phyloP scores from a whole-genome alignment of 2,329 filamentous ascomycete genomes.

The Nannizzia gypsea region DNA sequence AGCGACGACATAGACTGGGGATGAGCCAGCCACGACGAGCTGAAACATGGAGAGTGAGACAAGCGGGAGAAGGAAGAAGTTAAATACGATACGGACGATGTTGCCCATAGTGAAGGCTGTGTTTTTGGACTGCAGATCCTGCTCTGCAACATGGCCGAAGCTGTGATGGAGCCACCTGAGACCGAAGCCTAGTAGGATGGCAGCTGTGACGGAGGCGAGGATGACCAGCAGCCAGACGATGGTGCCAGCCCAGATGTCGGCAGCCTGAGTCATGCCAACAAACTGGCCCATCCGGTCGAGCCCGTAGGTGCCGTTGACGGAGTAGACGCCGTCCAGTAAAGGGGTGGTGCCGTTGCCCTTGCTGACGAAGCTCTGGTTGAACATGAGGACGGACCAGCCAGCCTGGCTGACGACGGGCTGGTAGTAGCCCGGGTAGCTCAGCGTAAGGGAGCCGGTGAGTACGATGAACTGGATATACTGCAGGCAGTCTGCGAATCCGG shows the following conservation, averaged over 20 bases:
- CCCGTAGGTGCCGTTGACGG: constrained; percentile 64
- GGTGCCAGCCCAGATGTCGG: constrained; percentile 90
- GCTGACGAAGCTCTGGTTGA: constrained; percentile 80
- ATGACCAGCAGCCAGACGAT: constrained; percentile 80
- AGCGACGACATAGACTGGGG: constrained; percentile 58
- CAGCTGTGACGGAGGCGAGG: constrained; percentile 51
- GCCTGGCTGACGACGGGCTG: constrained; percentile 81
- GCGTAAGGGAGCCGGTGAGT: constrained; percentile 71
- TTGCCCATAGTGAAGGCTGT: constrained; percentile 74
- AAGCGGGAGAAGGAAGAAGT: constrained; percentile 81
- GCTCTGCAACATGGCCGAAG: constrained; percentile 60
- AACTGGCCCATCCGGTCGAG: constrained; percentile 68
- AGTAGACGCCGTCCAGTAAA: constrained; percentile 76
- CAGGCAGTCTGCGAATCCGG: constrained; percentile 89
- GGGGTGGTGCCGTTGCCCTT: constrained; percentile 53
- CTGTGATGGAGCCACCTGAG: constrained; percentile 63
- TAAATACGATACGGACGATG: constrained; percentile 75
- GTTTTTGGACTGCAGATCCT: constrained; percentile 85
- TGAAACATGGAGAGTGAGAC: constrained; percentile 84
- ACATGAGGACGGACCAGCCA: constrained; percentile 82
- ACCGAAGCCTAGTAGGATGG: constrained; percentile 67
- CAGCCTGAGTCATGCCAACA: constrained; percentile 61
- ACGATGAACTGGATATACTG: constrained; percentile 93
- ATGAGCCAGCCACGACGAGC: constrained; percentile 59
- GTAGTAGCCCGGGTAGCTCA: constrained; percentile 88